Evolutionary conservation across 768 basidiomycete species (phyloP), one percentile per base, ranked within the genome.

Genomic region (Leccinellum albellum): DNA sequence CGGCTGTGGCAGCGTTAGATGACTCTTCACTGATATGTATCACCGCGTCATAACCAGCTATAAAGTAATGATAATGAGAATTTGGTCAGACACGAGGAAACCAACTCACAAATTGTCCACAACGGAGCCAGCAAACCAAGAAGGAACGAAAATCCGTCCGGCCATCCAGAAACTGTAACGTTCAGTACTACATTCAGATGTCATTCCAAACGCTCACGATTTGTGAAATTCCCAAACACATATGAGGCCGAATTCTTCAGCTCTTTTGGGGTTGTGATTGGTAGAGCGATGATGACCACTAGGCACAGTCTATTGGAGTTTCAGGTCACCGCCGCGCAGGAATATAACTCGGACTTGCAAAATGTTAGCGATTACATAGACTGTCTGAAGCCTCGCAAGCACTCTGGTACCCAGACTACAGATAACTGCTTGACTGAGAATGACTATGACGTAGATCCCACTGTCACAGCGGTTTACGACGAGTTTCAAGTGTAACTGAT

Each of bases 341-440:
- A 28, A 17, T 4, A 31, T 23, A 23, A 42, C 31, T 26, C 10
- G 12, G 13, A 61, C 73, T 50, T 62, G 71, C 68, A 74, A 26
- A 4, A 79, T 67, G 59, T 81, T 81, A 28, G 74, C 66, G 4
- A 73, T 49, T 6, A 79, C 72, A 45, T 75, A 79, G 8, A 78
- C 71, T 14, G 76, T 82, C 64, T 91, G 89, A 17, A 90, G 65
- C 21, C 86, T 76, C 1, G 88, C 89, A 17, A 91, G 73, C 21
- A 85, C 62, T 15, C 73, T 71, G 1, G 88, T 88, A 15, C 81
- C 86, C 10, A 89, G 73, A 61, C 85, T 85, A 60, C 86, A 88
- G 12, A 87, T 67, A 17, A 83, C 56, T 0, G 81, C 87, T 66
- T 90, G 86, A 1, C 79, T 73, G 15, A 86, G 44, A 8, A 90